Evolutionary conservation across 139 green algal genomes (phyloP).

Genomic region (Picochlorum sp.): DNA sequence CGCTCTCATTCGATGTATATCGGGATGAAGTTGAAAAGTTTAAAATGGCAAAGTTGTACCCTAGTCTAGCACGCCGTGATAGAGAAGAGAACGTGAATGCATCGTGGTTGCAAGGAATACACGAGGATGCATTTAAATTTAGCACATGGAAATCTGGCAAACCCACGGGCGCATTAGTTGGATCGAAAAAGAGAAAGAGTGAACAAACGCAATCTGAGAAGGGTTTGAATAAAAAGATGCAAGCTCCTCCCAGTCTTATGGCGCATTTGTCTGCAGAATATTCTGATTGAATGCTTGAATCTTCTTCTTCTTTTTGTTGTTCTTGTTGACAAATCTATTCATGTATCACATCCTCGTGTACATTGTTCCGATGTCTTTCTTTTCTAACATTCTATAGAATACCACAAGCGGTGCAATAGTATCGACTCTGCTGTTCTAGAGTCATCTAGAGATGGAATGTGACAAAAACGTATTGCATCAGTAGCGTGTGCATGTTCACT

Average conservation of each 20-base stretch:
- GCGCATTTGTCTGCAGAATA: background rate
- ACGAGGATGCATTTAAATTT: conserved; percentile 28
- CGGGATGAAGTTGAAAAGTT: conserved; percentile 18
- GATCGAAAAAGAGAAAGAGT: background rate
- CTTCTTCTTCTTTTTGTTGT: too few species aligned
- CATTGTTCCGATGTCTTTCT: too few species aligned
- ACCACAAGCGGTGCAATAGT: background rate
- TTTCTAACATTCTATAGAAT: background rate
- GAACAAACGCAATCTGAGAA: background rate
- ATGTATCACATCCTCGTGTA: too few species aligned
- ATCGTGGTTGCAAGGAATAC: conserved; percentile 35
- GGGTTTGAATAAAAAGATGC: background rate
- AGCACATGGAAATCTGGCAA: background rate
- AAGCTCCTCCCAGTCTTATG: background rate
- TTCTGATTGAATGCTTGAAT: background rate
- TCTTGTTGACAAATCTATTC: too few species aligned
- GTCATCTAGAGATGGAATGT: background rate
- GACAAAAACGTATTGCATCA: background rate
- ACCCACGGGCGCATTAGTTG: background rate
- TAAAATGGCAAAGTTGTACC: conserved; percentile 51
- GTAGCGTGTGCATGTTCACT: too few species aligned
- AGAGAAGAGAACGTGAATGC: conserved; percentile 35
- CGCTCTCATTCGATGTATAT: conserved; percentile 4
- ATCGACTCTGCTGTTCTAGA: background rate
- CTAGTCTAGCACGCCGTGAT: conserved; percentile 55